Percentiles rank a stretch among this genome's conserved stretches.
Evolutionary conservation across 2,329 filamentous ascomycete species (phyloP).

Genomic region (Xylaria sp.): DNA sequence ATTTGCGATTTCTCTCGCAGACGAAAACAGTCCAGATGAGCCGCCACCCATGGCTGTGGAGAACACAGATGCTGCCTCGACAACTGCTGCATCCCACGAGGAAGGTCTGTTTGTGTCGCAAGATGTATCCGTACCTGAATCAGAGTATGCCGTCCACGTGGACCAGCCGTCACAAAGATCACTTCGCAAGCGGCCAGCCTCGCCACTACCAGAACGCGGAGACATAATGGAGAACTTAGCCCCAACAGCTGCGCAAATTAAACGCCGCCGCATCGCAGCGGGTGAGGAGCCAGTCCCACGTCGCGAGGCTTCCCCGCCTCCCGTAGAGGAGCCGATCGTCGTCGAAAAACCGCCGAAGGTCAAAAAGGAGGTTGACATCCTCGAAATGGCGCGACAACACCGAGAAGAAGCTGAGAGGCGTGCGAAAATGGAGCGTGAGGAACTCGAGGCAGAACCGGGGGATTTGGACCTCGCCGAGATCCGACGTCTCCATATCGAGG

Average conservation of each 20-base stretch:
- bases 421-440: conserved; percentile 64
- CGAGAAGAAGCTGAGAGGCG: conserved; percentile 75
- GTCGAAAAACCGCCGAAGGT: conserved; percentile 56
- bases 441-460: conserved; percentile 63
- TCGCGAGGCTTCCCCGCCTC: conserved; percentile 47
- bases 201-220: conserved; percentile 56
- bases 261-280: conserved; percentile 76
- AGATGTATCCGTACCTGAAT: conserved; percentile 49
- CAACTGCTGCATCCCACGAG: conserved; percentile 52
- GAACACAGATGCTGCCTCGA: conserved; percentile 17
- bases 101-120: conserved; percentile 69
- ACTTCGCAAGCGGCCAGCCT: conserved; percentile 60
- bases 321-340: conserved; percentile 48
- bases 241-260: conserved; percentile 80
- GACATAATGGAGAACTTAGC: conserved; percentile 78
- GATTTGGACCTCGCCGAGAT: conserved; percentile 79
- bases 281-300: conserved; percentile 60
- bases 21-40: conserved; percentile 51
- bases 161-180: conserved; percentile 41
- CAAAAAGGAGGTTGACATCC: conserved; percentile 74
- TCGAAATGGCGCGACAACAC: conserved; percentile 71
- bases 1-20: conserved; percentile 65
- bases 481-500: conserved; percentile 78
- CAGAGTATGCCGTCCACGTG: conserved; percentile 36
- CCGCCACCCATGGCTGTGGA: conserved; percentile 28